Conservation (phyloP, 2,329 filamentous ascomycete genomes). For the Cryphonectria parasitica region DNA sequence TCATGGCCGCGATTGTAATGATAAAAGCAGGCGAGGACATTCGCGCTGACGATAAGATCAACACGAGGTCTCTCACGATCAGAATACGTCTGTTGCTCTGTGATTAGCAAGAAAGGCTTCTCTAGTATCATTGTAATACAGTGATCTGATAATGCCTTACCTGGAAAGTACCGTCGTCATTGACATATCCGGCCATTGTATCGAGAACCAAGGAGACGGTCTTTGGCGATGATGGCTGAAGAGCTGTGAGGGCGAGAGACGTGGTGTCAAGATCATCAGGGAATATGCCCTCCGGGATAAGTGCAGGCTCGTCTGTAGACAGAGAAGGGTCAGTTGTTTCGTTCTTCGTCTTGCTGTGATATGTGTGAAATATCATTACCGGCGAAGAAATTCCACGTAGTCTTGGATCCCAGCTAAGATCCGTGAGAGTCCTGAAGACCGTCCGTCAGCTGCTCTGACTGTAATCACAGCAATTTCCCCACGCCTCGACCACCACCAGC, state of each 20-base stretch:
- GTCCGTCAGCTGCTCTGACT: neutral
- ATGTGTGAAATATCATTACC: neutral
- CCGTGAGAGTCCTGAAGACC: neutral
- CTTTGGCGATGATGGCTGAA: slow-evolving; percentile 23
- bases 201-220: neutral
- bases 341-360: neutral
- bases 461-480: no score
- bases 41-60: neutral
- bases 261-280: slow-evolving; percentile 43
- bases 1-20: slow-evolving; percentile 33
- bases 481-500: neutral
- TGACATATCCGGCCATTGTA: neutral
- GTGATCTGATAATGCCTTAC: neutral
- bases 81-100: neutral
- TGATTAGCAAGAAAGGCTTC: neutral
- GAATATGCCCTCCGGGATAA: slow-evolving; percentile 36
- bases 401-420: neutral
- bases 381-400: slow-evolving; percentile 2
- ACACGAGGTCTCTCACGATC: neutral
- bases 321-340: neutral
- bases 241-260: slow-evolving; percentile 36
- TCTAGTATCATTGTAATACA: no score
- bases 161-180: slow-evolving; percentile 1
- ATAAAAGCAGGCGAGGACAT: slow-evolving; percentile 39
- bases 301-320: slow-evolving; percentile 32